Base-by-base conservation (phyloP, 352 stramenopile species). In the Phytophthora melonis region DNA sequence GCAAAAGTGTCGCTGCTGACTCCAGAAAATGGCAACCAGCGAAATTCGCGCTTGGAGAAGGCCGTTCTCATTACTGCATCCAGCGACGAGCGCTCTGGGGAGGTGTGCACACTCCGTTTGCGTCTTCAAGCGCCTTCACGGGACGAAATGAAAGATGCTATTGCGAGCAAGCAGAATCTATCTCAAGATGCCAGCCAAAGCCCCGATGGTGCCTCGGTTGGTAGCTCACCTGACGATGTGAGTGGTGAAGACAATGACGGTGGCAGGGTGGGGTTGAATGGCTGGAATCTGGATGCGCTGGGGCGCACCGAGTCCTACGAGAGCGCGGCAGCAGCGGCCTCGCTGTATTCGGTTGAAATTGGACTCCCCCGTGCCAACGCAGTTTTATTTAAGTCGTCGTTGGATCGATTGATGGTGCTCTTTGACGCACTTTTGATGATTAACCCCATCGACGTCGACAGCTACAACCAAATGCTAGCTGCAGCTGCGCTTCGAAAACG, bases 381-480 rank as follows among this genome's bases (percentile, higher is more conserved):
- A 30, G 72, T 86, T 7, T 72, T 97, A 39, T 82, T 82, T 34
- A 95, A 95, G 64, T 62, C 80, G 5, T 90, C 86, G 11, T 75
- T 94, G 52, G 88, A 93, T 62, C 86, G 90, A 3, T 72, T 97
- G 47, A 92, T 97, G 83, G 82, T 97, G 23, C 71, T 97, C 3
- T 93, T 94, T 66, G 90, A 97, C 65, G 87, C 89, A 11, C 72
- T 97, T 1, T 60, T 97, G 66, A 91, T 93, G 82, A 97, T 97
- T 54, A 96, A 94, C 66, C 90, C 90, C 1, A 91, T 96, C 41
- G 90, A 97, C 66, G 80, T 97, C 61, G 90, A 94, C 27, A 88
- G 75, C 13, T 87, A 93, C 67, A 94, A 94, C 39, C 79, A 93
- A 55, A 84, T 92, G 74, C 77, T 95, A 52, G 74, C 77, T 39